Evolutionary conservation across 2,329 filamentous ascomycete genomes (phyloP).

Genomic region (Trichoderma lentiforme): DNA sequence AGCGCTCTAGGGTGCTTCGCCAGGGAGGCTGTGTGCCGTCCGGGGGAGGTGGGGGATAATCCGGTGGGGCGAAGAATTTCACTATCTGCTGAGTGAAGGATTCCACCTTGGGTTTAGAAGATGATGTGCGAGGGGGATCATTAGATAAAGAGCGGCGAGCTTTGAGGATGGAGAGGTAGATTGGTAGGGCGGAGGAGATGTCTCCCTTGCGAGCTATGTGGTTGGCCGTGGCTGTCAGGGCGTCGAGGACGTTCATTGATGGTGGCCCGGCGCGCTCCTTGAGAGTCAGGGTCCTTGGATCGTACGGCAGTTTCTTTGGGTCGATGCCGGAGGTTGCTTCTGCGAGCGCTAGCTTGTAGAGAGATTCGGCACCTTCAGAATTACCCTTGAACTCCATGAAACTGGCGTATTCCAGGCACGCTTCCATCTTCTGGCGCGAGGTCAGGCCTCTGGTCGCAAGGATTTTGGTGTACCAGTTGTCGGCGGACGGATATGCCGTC

Average conservation of each 20-base stretch:
- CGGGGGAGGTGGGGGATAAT: constrained; percentile 67
- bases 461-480: constrained; percentile 77
- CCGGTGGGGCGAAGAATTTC: constrained; percentile 42
- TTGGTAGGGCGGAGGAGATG: constrained; percentile 68
- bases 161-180: constrained; percentile 80
- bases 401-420: constrained; percentile 77
- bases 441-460: constrained; percentile 77
- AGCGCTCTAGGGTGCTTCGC: constrained; percentile 63
- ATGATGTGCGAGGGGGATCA: constrained; percentile 27
- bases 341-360: constrained; percentile 73
- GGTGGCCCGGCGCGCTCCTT: constrained; percentile 55
- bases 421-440: constrained; percentile 74
- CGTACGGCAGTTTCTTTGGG: constrained; percentile 42
- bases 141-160: constrained; percentile 63
- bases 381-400: constrained; percentile 78
- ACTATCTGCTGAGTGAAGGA: constrained; percentile 24
- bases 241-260: constrained; percentile 70
- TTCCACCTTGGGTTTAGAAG: constrained; percentile 15
- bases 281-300: constrained; percentile 62
- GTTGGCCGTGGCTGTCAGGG: constrained; percentile 73
- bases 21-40: constrained; percentile 67
- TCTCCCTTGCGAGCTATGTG: constrained; percentile 71
- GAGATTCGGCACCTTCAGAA: constrained; percentile 62
- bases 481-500: constrained; percentile 64
- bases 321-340: constrained; percentile 62